Base-by-base conservation (phyloP, 768 basidiomycete genomes). In the Collybiopsis confluens region DNA sequence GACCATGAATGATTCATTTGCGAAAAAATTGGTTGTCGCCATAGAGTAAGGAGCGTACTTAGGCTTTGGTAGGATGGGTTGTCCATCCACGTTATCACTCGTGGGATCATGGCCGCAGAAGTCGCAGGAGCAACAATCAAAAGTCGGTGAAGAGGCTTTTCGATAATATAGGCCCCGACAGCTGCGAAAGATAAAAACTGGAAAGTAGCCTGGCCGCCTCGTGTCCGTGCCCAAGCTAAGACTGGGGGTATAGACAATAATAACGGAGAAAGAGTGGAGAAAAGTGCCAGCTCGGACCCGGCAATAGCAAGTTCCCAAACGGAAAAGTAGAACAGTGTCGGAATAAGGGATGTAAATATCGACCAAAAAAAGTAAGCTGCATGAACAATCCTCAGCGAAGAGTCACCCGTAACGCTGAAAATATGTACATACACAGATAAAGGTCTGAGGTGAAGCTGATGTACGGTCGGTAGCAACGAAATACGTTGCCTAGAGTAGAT, bases 251-350 rank as follows among this genome's bases (percentile, higher is more conserved):
- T 65, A 0, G 77, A 71, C 11, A 94, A 75, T 13, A 91, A 62
- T 4, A 78, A 57, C 0, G 91, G 90, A 0, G 92, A 83, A 24
- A 95, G 77, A 7, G 83, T 81, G 7, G 80, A 77, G 8, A 94
- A 71, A 2, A 92, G 69, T 0, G 91, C 80, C 15, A 90, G 73
- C 64, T 96, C 93, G 33, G 86, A 81, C 4, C 93, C 93, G 10
- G 88, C 82, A 27, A 95, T 76, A 24, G 88, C 90, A 16, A 94
- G 83, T 63, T 91, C 80, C 92, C 92, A 94, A 18, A 96, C 83
- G 23, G 90, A 92, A 71, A 92, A 95, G 69, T 94, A 95, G 72
- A 95, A 95, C 3, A 95, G 73, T 3, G 88, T 83, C 1, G 87
- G 85, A 5, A 86, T 79, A 18, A 93, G 80, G 2, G 83, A 78